Percentiles rank a stretch among this genome's conserved stretches.
Conservation (phyloP, 2,329 filamentous ascomycete genomes). For the Ceratocystis cacaofunesta region DNA sequence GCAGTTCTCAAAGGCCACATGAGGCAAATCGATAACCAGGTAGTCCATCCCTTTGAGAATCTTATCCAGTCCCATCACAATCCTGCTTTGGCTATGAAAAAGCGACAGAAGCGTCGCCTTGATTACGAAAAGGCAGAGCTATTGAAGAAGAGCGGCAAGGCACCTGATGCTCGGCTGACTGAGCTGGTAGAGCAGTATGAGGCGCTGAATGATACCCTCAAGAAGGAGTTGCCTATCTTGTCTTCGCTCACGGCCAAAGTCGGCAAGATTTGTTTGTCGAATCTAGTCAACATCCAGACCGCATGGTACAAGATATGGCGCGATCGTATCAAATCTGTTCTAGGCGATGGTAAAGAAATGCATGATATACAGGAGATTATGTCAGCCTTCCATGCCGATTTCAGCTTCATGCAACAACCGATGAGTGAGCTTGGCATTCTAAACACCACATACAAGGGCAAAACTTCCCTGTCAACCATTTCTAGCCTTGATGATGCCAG, state of each 20-base stretch:
- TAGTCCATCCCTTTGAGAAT: constrained; percentile 70
- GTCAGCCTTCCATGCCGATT: constrained; percentile 64
- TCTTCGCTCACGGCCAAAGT: constrained; percentile 69
- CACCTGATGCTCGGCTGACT: constrained; percentile 68
- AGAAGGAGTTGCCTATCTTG: constrained; percentile 77
- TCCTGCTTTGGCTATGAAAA: constrained; percentile 80
- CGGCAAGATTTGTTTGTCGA: constrained; percentile 66
- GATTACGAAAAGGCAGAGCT: constrained; percentile 75
- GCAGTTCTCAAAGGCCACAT: constrained; percentile 76
- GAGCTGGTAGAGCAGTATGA: constrained; percentile 81
- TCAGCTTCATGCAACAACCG: constrained; percentile 57
- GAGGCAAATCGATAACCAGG: constrained; percentile 60
- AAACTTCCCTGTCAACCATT: constrained; percentile 43
- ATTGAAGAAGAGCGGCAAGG: constrained; percentile 66
- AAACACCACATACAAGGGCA: constrained; percentile 54
- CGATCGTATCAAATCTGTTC: constrained; percentile 61
- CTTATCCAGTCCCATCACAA: constrained; percentile 69
- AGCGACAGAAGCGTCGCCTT: constrained; percentile 79
- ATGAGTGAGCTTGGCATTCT: constrained; percentile 59
- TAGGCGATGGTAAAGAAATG: constrained; percentile 47
- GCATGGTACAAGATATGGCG: constrained; percentile 74
- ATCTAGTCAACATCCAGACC: constrained; percentile 71
- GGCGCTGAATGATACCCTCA: constrained; percentile 81
- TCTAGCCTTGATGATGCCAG: constrained; percentile 35
- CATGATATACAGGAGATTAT: constrained; percentile 60